These are phyloP conservation scores for Suhomyces guaymorum DNA, from an alignment of 1,139 yeast species.

Conservation along the genomic window DNA sequence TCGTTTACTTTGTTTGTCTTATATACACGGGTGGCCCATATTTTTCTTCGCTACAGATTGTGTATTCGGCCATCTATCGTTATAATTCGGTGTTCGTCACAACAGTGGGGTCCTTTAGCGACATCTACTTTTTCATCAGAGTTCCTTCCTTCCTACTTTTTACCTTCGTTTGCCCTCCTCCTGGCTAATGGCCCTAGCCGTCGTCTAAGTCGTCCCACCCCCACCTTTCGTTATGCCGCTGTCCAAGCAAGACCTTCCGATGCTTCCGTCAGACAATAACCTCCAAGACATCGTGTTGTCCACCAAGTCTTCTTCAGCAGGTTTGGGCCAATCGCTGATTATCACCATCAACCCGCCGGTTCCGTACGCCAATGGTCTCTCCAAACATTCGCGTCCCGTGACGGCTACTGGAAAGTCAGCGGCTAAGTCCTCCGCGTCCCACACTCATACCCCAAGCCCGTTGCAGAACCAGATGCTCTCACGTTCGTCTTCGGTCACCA, in stretches of 20 bases:
- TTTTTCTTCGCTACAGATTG: slow-evolving; percentile 7
- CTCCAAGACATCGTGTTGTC: slow-evolving; percentile 3
- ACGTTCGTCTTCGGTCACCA: slow-evolving; percentile 22
- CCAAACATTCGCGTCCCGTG: neutral
- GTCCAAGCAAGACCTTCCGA: slow-evolving; percentile 7
- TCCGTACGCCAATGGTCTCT: slow-evolving; percentile 1
- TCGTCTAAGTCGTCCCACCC: neutral
- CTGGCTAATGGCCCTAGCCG: slow-evolving; percentile 1
- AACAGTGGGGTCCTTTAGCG: neutral
- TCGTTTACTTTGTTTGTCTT: slow-evolving; percentile 3
- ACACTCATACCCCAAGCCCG: slow-evolving; percentile 21
- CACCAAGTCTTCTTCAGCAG: neutral
- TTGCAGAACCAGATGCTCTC: slow-evolving; percentile 21
- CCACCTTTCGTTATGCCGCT: slow-evolving; percentile 3
- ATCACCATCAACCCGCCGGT: slow-evolving; percentile 4
- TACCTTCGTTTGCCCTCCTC: neutral
- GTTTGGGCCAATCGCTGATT: neutral
- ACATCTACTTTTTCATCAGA: too few relatives aligned
- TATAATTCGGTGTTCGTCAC: neutral
- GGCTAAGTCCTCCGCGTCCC: too few relatives aligned
- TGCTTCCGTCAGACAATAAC: slow-evolving; percentile 5
- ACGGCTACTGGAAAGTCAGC: too few relatives aligned
- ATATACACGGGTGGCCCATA: slow-evolving; percentile 6
- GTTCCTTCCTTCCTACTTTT: neutral
- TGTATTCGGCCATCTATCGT: neutral